Base-by-base conservation (phyloP, 805 yeast genomes). In the Metschnikowia peoriensis region DNA sequence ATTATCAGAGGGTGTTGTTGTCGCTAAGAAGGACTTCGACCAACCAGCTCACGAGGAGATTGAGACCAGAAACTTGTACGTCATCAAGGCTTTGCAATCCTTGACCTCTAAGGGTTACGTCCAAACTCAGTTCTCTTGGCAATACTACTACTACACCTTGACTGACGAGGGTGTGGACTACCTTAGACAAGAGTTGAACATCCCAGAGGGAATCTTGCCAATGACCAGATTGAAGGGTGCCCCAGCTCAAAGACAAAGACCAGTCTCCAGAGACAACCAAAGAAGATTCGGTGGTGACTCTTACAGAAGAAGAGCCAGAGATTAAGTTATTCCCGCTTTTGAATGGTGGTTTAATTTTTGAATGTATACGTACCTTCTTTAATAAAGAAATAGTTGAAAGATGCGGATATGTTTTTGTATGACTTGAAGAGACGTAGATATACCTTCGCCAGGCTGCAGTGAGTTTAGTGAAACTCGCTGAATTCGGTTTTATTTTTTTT, bases 61-160 rank as follows among this genome's bases (percentile, higher is more conserved):
- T 77, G 96, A 88, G 81, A 88, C 97, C 85, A 93, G 82, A 84
- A 94, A 94, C 96, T 87, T 94, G 78, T 94, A 78, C 76, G 99
- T 76, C 69, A 90, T 94, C 86, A 94, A 94, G 88, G 97, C 99
- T 74, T 86, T 94, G 79, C 99, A 94, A 84, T 93, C 98, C 62
- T 89, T 94, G 79, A 90, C 96, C 75, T 94, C 99, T 62, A 90
- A 88, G 81, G 99, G 99, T 78, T 94, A 73, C 87, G 98, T 94
- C 80, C 91, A 93, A 89, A 94, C 99, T 71, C 98, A 91, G 83
- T 94, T 93, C 88, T 93, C 98, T 73, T 94, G 99, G 99, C 97
- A 92, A 86, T 90, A 90, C 86, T 94, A 94, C 84, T 94, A 94
- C 96, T 94, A 94, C 96, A 90, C 99, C 84, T 88, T 94, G 77